Evolutionary conservation across 345 rosid species (phyloP).

Genomic region (Cardamine occulta): DNA sequence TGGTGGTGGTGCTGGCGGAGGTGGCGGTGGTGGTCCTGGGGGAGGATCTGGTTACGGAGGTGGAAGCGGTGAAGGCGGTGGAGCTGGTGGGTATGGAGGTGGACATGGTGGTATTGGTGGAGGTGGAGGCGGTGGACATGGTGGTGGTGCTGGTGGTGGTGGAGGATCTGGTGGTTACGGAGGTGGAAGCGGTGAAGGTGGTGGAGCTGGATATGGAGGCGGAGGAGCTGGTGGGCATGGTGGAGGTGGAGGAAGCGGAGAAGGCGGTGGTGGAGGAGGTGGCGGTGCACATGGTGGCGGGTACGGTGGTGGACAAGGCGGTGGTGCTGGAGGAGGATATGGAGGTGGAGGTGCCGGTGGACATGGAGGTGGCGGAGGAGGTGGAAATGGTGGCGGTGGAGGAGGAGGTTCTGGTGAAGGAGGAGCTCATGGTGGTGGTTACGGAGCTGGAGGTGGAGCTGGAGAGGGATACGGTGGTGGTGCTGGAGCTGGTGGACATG

Average conservation of each 20-base stretch:
- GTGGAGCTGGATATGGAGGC: slow-evolving; percentile 40
- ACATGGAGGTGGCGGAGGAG: slow-evolving; percentile 44
- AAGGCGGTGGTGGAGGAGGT: slow-evolving; percentile 42
- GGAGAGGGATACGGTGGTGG: slow-evolving; percentile 47
- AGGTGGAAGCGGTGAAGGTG: slow-evolving; percentile 32
- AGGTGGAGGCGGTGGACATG: slow-evolving; percentile 38
- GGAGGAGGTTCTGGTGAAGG: slow-evolving; percentile 42
- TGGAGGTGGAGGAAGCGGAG: slow-evolving; percentile 41
- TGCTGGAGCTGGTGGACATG: slow-evolving; percentile 41
- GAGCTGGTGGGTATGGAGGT: slow-evolving; percentile 17
- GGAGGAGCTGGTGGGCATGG: slow-evolving; percentile 42
- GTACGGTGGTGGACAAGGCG: slow-evolving; percentile 40
- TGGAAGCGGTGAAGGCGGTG: slow-evolving; percentile 29
- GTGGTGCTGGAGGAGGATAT: slow-evolving; percentile 44
- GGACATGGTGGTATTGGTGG: slow-evolving; percentile 28
- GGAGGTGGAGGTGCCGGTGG: slow-evolving; percentile 42
- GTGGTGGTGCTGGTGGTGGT: slow-evolving; percentile 36
- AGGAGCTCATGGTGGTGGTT: slow-evolving; percentile 45
- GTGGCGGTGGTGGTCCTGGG: slow-evolving; percentile 34
- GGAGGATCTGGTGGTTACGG: slow-evolving; percentile 33
- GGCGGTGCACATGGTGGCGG: slow-evolving; percentile 44
- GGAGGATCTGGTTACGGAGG: slow-evolving; percentile 40
- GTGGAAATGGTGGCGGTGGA: slow-evolving; percentile 41
- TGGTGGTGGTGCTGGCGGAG: slow-evolving; percentile 32
- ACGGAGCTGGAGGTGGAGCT: slow-evolving; percentile 44